Evolutionary conservation across 2,329 filamentous ascomycete species (phyloP).

Genomic region (Colletotrichum acutatum): DNA sequence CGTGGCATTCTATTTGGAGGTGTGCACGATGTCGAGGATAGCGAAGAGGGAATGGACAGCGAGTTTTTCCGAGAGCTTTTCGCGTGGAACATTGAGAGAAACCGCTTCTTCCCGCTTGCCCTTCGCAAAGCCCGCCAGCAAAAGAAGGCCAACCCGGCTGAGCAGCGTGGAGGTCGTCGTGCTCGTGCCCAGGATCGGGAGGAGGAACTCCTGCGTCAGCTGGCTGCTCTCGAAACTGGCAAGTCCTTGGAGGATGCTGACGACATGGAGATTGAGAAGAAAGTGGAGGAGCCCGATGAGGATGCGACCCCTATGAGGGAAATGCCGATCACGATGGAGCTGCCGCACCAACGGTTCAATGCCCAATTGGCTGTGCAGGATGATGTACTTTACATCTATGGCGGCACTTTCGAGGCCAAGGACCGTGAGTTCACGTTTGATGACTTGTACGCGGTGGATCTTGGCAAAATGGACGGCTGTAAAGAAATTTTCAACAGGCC

Average conservation of each 20-base stretch:
- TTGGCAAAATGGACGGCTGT: conserved; percentile 95
- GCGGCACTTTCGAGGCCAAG: conserved; percentile 94
- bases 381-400: conserved; percentile 92
- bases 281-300: conserved; percentile 60
- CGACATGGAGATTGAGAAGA: conserved; percentile 61
- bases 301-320: conserved; percentile 69
- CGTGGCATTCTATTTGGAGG: conserved; percentile 94
- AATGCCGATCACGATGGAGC: conserved; percentile 78
- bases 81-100: conserved; percentile 95
- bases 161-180: conserved; percentile 69
- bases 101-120: conserved; percentile 88
- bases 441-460: conserved; percentile 90
- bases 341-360: conserved; percentile 92
- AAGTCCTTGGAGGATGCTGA: conserved; percentile 67
- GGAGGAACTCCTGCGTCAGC: conserved; percentile 86
- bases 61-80: conserved; percentile 96
- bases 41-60: conserved; percentile 94
- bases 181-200: conserved; percentile 90
- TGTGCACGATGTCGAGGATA: conserved; percentile 91
- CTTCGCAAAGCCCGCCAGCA: conserved; percentile 79
- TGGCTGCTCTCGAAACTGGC: conserved; percentile 86
- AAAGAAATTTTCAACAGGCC: conserved; percentile 90
- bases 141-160: conserved; percentile 68
- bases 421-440: conserved; percentile 97
- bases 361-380: conserved; percentile 90